Base-by-base conservation (phyloP, 2,329 filamentous ascomycete genomes). In the Xylaria arbuscula region DNA sequence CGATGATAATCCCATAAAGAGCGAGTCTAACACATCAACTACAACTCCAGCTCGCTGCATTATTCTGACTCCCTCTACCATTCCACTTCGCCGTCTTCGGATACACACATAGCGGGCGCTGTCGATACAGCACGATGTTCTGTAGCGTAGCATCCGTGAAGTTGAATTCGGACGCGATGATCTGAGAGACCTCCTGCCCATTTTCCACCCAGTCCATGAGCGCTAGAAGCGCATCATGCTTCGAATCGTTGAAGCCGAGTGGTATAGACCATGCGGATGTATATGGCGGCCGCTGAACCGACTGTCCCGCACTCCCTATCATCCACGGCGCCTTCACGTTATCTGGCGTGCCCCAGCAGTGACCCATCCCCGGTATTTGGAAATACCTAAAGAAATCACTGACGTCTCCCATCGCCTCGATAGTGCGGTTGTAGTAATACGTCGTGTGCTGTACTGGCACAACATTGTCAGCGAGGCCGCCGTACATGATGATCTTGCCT, bases 321-420 rank as follows among this genome's bases (percentile, higher is more conserved):
- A 76, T 78, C 76, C 76, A 78, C 7, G 76, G 76, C n/a, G 75
- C 75, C 47, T 74, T 74, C 3, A 76, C 74, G 17, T 73, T 75
- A 19, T 70, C 59, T 1, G 71, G 70, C 13, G 69, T 71, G 24
- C 72, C 65, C 67, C 70, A 72, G 70, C 84, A 86, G 72, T 85
- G 83, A 0, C 66, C 74, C 82, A 84, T 84, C 0, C 83, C 83
- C 9, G 82, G 81, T 48, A 85, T 80, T 7, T 77, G 76, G 73
- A 85, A 85, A 71, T 84, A 80, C 5, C 75, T 71, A 77, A 83
- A 88, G 73, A 84, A 82, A 19, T 83, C 81, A 4, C 83, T 83
- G 42, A 83, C 80, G 9, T 72, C 68, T n/a, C 76, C 75, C 69
- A 76, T 76, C 1, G 70, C 72, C 38, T 72, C 72, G 7, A 71